Evolutionary conservation across 1,139 yeast species (phyloP), one percentile per base, ranked within the genome.

Genomic region (Candida mesenterica): DNA sequence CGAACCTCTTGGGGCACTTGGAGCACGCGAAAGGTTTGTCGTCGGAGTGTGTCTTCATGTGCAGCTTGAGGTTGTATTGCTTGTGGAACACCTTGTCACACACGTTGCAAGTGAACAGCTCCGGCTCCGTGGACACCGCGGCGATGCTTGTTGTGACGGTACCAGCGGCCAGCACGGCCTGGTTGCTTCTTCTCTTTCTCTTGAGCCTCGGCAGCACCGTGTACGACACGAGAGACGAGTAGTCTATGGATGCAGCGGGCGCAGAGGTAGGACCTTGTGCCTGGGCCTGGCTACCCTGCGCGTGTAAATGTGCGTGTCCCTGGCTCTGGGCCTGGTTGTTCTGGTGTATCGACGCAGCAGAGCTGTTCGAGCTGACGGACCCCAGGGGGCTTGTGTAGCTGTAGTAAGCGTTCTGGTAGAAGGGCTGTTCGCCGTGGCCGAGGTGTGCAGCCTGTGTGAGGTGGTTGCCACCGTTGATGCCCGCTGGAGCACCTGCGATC

Each of bases 1-100:
- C 81, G 59, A 77, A 77, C 12, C 68, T 59, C 48, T 75, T 72
- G 10, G 63, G 54, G 48, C 82, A 77, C 38, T 59, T 55, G 17
- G 64, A 53, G 47, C 82, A 77, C 36, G 65, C 61, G 52, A 56
- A 76, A 1, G 82, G 82, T 41, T 72, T 72, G 20, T 73, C 81
- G n/a, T 63, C 58, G 4, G 78, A 72, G 52, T 77, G 82, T 1
- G 80, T 71, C 44, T 69, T 73, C 69, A 71, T 65, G 50, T 77
- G 82, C 14, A 75, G 68, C 47, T 74, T 74, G 37, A 77, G 58
- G 49, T 77, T 77, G 55, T 77, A 77, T 7, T 77, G 77, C 45
- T 75, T 73, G 41, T 65, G 70, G 50, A 77, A 77, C 4, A 63
- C 62, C 49, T 75, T 77, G 6, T 64, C 68, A 50, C 82, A 77